phyloP scores from a whole-genome alignment of 139 green algal genomes.

The Ettlia oleoabundans region DNA sequence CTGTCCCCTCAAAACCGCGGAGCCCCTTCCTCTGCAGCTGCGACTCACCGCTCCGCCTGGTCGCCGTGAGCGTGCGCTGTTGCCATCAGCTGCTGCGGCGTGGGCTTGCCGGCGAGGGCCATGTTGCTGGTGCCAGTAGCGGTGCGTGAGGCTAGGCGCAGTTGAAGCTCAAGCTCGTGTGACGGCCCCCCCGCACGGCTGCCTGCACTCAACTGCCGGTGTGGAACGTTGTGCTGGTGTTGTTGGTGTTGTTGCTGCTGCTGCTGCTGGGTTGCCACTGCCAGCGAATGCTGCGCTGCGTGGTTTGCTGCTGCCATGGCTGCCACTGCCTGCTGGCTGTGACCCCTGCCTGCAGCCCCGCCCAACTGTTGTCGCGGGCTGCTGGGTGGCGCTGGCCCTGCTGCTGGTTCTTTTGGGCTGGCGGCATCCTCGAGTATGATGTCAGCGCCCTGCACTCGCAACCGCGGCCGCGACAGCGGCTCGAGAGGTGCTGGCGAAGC shows the following conservation, averaged over 20 bases:
- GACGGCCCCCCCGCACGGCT: conserved; percentile 1
- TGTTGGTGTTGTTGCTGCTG: conserved; percentile 22
- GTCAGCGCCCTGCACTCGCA: conserved; percentile 36
- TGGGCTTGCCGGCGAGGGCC: too few species aligned
- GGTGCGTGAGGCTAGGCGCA: conserved; percentile 24
- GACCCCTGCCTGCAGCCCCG: too few species aligned
- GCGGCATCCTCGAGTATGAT: conserved; percentile 41
- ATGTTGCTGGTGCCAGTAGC: conserved; percentile 1
- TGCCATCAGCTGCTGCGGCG: conserved; percentile 5
- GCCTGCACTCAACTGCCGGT: neutral
- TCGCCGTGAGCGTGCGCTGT: neutral
- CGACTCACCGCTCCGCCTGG: too few species aligned
- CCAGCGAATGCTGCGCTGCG: neutral
- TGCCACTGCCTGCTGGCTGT: neutral
- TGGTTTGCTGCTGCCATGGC: neutral
- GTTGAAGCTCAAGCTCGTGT: conserved; percentile 21
- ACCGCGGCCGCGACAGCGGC: conserved; percentile 1
- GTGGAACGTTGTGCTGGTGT: neutral
- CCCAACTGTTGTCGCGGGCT: neutral
- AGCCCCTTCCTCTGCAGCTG: neutral
- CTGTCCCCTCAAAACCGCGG: too few species aligned
- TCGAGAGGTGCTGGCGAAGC: neutral
- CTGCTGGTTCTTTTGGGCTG: neutral
- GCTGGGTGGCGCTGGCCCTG: neutral
- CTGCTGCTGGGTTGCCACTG: neutral